Evolutionary conservation across 1,139 yeast genomes (phyloP).

Genomic region (Debaryomycetaceae sp.): DNA sequence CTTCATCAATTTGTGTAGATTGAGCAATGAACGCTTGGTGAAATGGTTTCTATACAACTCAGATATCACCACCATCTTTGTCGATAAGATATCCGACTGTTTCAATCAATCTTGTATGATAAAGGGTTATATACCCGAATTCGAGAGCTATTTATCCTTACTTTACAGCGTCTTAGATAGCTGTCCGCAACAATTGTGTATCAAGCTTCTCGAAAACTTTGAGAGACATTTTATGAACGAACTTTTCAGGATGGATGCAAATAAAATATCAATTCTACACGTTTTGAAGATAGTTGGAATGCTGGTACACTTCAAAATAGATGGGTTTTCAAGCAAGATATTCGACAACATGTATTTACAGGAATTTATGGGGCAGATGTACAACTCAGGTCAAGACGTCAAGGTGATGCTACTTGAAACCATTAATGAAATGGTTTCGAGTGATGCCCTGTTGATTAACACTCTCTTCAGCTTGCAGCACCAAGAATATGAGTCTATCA

Average conservation of each 20-base stretch:
- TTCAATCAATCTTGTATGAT: slow-evolving; percentile 3
- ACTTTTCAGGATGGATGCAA: slow-evolving; percentile 5
- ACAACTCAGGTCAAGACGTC: not conserved
- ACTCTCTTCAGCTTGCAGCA: slow-evolving; percentile 1
- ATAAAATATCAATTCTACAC: slow-evolving; percentile 3
- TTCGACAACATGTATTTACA: not conserved
- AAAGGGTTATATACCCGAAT: not conserved
- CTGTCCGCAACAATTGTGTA: slow-evolving; percentile 3
- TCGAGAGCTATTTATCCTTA: slow-evolving; percentile 1
- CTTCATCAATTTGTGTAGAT: not conserved
- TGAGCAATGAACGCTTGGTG: not conserved
- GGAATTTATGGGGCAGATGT: not conserved
- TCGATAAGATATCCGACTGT: slow-evolving; percentile 3
- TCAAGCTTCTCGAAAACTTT: slow-evolving; percentile 5
- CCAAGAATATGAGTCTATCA: not conserved
- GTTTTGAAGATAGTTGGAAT: slow-evolving; percentile 1
- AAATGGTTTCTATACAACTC: slow-evolving; percentile 7
- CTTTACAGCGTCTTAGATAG: slow-evolving; percentile 1
- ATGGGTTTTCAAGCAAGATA: not conserved
- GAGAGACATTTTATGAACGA: slow-evolving; percentile 7
- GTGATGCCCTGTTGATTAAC: not conserved
- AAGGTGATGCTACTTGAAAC: slow-evolving; percentile 1
- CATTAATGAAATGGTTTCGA: slow-evolving; percentile 2
- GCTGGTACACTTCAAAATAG: slow-evolving; percentile 1
- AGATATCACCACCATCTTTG: slow-evolving; percentile 4